phyloP scores from a whole-genome alignment of 768 basidiomycete genomes.

The Clathrus columnatus region DNA sequence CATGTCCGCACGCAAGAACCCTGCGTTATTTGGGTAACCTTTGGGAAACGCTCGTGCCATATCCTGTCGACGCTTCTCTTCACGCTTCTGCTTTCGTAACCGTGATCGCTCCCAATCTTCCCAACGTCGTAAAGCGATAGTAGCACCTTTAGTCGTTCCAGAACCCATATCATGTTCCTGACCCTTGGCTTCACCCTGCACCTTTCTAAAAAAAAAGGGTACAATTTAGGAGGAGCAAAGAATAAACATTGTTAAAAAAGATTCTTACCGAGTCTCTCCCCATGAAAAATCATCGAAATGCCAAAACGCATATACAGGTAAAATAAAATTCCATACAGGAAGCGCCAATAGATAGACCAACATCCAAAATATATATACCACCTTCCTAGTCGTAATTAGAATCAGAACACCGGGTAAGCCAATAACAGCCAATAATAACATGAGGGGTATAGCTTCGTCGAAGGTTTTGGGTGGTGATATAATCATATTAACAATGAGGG shows the following conservation, averaged over 20 bases:
- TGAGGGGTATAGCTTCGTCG: conserved; percentile 87
- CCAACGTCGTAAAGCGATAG: conserved; percentile 93
- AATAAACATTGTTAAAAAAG: conserved; percentile 9
- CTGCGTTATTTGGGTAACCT: conserved; percentile 56
- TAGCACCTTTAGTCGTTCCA: conserved; percentile 40
- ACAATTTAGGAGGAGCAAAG: conserved; percentile 13
- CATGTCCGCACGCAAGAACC: conserved; percentile 51
- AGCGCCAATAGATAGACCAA: conserved; percentile 85
- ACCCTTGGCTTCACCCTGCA: conserved; percentile 81
- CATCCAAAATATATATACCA: conserved; percentile 99
- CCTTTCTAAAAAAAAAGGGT: conserved; percentile 52
- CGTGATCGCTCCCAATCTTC: conserved; percentile 98
- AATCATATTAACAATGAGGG: conserved; percentile 74
- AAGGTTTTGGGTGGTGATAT: conserved; percentile 76
- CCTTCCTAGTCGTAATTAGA: conserved; percentile 86
- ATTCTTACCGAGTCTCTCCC: conserved; percentile 95
- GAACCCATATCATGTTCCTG: conserved; percentile 69
- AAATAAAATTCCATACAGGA: conserved; percentile 92
- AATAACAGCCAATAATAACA: conserved; percentile 82
- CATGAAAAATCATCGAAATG: conserved; percentile 99
- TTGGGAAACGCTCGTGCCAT: conserved; percentile 70
- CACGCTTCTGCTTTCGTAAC: conserved; percentile 81
- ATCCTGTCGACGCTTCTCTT: conserved; percentile 72
- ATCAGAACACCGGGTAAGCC: conserved; percentile 91
- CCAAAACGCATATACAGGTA: conserved; percentile 96